Percentiles rank a stretch among this genome's conserved stretches.
phyloP scores from a whole-genome alignment of 139 green algal species.

The Monoraphidium neglectum region DNA sequence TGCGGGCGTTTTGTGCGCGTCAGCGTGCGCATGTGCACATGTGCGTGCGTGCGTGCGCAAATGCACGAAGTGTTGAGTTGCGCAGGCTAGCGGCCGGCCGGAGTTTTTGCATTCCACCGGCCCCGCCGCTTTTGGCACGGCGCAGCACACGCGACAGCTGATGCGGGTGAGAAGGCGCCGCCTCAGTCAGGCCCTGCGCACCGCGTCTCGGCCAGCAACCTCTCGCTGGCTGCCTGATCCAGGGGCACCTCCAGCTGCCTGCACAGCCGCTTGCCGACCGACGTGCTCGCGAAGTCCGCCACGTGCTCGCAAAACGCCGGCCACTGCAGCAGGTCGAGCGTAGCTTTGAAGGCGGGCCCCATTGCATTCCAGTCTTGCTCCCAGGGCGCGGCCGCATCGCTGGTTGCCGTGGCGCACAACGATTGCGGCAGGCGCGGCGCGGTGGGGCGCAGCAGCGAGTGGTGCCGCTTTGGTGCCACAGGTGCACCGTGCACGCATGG shows the following conservation, averaged over 20 bases:
- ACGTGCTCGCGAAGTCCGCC: constrained; percentile 67
- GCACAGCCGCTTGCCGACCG: constrained; percentile 56
- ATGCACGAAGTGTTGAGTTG: not conserved
- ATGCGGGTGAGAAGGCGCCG: too few relatives aligned
- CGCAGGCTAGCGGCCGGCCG: too few relatives aligned
- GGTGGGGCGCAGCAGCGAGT: too few relatives aligned
- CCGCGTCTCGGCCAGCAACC: constrained; percentile 61
- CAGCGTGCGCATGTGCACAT: not conserved
- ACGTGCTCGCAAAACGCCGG: constrained; percentile 64
- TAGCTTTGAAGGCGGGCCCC: constrained; percentile 55
- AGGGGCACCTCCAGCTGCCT: constrained; percentile 35
- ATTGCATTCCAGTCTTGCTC: constrained; percentile 1
- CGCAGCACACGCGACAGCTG: not conserved
- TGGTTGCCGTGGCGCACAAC: too few relatives aligned
- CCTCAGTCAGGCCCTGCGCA: constrained; percentile 2
- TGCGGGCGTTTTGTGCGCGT: not conserved
- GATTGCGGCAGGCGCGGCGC: too few relatives aligned
- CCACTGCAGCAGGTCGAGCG: constrained; percentile 74
- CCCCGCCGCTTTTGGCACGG: not conserved
- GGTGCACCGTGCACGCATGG: too few relatives aligned
- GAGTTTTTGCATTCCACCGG: not conserved
- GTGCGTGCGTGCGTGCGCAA: not conserved
- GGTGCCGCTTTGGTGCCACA: too few relatives aligned
- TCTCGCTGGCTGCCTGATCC: constrained; percentile 27
- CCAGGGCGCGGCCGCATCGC: too few relatives aligned